Base-by-base conservation (phyloP, 2,329 filamentous ascomycete species). In the Fusarium mangiferae region DNA sequence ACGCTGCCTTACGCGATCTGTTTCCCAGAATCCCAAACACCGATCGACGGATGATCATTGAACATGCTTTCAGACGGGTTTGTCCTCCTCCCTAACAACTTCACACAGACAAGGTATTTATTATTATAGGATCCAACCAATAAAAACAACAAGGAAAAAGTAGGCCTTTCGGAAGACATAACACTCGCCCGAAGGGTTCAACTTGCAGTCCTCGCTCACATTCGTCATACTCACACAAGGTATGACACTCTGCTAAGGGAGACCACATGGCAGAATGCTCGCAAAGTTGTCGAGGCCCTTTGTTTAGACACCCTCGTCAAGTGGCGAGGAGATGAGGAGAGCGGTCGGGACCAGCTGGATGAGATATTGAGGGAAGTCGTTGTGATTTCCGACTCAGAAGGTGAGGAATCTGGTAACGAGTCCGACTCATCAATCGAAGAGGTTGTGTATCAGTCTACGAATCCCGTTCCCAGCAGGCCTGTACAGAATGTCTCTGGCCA, bases 281-380 rank as follows among this genome's bases (percentile, higher is more conserved):
- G 90, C 70, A 91, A 87, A 81, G 86, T 86, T 45, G 90, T 92
- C 49, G 89, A 92, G 75, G 81, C 85, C 38, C 82, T 90, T 20
- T 92, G 90, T 72, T 83, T 92, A 51, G 90, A 92, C 74, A 84
- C 90, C 60, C 87, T 92, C 80, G 88, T 92, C 84, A 92, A 92
- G 87, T 92, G 90, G 90, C 90, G 90, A 83, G 90, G 90, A 62
- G 90, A 92, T 75, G 90, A 92, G 80, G 90, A 92, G 79, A 92
- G 88, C 24, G 90, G 90, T 33, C 88, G 90, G 55, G 90, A 92
- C 75, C 89, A 92, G 79, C 85, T 92, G 22, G 90, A 92, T 66
- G 90, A 92, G 78, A 91, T 92, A 65, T 83, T 92, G 39, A 86
- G 89, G 57, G 90, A 92, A 80, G 89, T 92, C 17, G 89, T 92